These are phyloP conservation scores for Lathyrus oleraceus DNA, from an alignment of 306 rosid species.

Conservation along the genomic window DNA sequence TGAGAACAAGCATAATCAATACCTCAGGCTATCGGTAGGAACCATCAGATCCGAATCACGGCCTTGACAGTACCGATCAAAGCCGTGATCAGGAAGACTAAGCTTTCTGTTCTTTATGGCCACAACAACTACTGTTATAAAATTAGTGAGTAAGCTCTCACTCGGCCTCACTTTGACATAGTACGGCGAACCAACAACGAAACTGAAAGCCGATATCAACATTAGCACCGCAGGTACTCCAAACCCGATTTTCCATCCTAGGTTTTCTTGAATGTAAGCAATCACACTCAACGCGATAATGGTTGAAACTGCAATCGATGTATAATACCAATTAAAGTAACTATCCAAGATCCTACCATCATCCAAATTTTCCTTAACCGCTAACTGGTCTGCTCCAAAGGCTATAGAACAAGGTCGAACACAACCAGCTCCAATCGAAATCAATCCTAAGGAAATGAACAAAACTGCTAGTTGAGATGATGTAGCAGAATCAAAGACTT, in stretches of 20 bases:
- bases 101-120: conserved; percentile 44
- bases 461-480: conserved; percentile 39
- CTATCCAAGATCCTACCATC: conserved; percentile 41
- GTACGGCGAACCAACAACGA: conserved; percentile 45
- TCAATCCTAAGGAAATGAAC: conserved; percentile 47
- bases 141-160: conserved; percentile 36
- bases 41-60: conserved; percentile 20
- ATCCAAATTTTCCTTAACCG: conserved; percentile 25
- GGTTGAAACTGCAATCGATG: conserved; percentile 37
- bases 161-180: conserved; percentile 42
- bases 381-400: conserved; percentile 59
- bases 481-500: conserved; percentile 34
- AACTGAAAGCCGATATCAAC: conserved; percentile 39
- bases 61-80: conserved; percentile 38
- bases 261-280: conserved; percentile 52
- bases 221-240: conserved; percentile 49
- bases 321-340: conserved; percentile 55
- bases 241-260: conserved; percentile 59
- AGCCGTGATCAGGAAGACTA: conserved; percentile 25
- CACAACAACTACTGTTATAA: conserved; percentile 42
- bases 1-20: background rate
- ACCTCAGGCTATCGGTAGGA: conserved; percentile 49
- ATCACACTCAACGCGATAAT: conserved; percentile 39
- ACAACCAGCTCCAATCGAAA: conserved; percentile 65
- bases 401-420: conserved; percentile 61